A percentile compares a stretch with the other conserved stretches of the same genome.
Evolutionary conservation across 164 flowering plant species (phyloP).

Genomic region (Dillenia turbinata): DNA sequence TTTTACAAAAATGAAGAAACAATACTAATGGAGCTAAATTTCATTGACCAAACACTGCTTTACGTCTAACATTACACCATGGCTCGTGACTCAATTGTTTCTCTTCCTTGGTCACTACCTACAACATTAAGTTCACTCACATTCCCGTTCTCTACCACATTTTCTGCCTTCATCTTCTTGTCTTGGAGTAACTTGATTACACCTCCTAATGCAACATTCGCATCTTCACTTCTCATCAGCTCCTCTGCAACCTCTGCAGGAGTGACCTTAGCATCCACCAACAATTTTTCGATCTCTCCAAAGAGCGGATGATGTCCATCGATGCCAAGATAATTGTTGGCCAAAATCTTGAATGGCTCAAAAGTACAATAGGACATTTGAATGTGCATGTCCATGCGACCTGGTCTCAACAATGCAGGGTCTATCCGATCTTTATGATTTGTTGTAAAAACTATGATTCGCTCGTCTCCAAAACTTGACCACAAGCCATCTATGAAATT

Average conservation of each 20-base stretch:
- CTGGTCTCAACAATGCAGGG: slow-evolving; percentile 39
- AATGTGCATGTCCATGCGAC: slow-evolving; percentile 45
- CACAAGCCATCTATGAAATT: slow-evolving; percentile 44
- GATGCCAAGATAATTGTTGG: neutral
- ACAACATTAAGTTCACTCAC: too few relatives aligned
- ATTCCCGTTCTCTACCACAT: too few relatives aligned
- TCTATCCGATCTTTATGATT: slow-evolving; percentile 38
- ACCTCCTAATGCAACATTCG: slow-evolving; percentile 4
- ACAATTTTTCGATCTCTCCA: slow-evolving; percentile 3
- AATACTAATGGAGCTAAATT: too few relatives aligned
- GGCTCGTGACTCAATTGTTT: too few relatives aligned
- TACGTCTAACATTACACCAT: too few relatives aligned
- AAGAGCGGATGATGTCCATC: neutral
- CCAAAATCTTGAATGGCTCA: neutral
- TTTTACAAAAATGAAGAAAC: too few relatives aligned
- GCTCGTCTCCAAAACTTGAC: slow-evolving; percentile 49
- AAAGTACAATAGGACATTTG: slow-evolving; percentile 8
- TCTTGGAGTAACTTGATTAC: neutral
- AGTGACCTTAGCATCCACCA: neutral
- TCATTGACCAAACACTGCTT: too few relatives aligned
- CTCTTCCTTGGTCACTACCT: too few relatives aligned
- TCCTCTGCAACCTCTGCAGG: slow-evolving; percentile 15
- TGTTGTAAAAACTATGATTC: slow-evolving; percentile 41
- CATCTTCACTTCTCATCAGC: slow-evolving; percentile 7
- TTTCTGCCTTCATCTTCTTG: too few relatives aligned